Percentiles rank a stretch among this genome's conserved stretches.
These are phyloP conservation scores for Alternaria panax DNA, from an alignment of 2,329 filamentous ascomycete species.

Conservation along the genomic window DNA sequence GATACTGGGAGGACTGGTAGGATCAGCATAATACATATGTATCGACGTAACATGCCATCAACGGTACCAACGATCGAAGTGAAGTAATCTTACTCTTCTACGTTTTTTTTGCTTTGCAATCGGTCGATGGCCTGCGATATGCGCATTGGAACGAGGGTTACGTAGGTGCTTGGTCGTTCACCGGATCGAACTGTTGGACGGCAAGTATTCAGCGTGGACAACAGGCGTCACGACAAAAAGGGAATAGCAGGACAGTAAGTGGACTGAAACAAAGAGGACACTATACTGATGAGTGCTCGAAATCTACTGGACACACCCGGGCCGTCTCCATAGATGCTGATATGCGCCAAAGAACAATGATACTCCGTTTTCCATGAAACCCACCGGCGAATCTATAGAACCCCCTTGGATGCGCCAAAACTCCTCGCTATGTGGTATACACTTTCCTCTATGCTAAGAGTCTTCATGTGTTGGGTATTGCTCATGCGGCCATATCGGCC, in stretches of 20 bases:
- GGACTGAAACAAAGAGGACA: neutral
- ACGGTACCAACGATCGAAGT: neutral
- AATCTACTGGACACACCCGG: neutral
- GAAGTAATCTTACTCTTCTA: neutral
- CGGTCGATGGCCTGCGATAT: neutral
- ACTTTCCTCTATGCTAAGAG: neutral
- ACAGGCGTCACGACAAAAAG: neutral
- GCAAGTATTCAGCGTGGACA: neutral
- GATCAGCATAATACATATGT: neutral
- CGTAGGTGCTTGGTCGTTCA: neutral
- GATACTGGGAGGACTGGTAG: neutral
- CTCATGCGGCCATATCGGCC: neutral
- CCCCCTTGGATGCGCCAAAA: slow-evolving; percentile 1
- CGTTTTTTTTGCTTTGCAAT: neutral
- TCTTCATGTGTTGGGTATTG: neutral
- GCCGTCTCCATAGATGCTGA: neutral
- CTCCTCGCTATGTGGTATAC: slow-evolving; percentile 14
- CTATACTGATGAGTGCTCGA: neutral
- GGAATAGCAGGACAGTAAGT: neutral
- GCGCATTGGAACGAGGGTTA: neutral
- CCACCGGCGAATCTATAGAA: neutral
- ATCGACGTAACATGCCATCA: neutral
- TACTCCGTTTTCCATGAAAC: neutral
- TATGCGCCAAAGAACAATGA: neutral
- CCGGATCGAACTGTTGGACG: neutral